These are phyloP conservation scores for Naegleria lovaniensis DNA, from an alignment of 208 protist species.

Conservation along the genomic window DNA sequence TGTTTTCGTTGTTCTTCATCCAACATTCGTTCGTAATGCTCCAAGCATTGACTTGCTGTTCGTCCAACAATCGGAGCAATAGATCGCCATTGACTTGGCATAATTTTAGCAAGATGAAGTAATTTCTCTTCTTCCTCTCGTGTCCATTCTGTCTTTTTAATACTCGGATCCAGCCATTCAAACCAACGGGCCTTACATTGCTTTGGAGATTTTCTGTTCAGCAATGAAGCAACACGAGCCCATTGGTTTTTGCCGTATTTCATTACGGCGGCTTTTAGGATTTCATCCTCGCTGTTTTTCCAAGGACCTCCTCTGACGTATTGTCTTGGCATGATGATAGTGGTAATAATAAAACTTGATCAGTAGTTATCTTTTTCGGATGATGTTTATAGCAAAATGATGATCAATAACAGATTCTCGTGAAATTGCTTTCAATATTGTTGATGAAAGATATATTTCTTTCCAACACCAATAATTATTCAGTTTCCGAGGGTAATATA, in stretches of 20 bases:
- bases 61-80: conserved; percentile 91
- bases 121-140: conserved; percentile 98
- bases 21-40: conserved; percentile 95
- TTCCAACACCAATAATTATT: too few species aligned
- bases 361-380: too few species aligned
- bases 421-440: too few species aligned
- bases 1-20: conserved; percentile 63
- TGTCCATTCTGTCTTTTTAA: conserved; percentile 99
- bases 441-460: too few species aligned
- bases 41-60: conserved; percentile 94
- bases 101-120: conserved; percentile 94
- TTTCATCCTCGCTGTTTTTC: conserved; percentile 99
- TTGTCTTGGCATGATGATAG: neutral
- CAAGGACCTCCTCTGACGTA: conserved; percentile 95
- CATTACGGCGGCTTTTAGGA: conserved; percentile 97
- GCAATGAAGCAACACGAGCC: conserved; percentile 94
- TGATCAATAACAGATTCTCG: too few species aligned
- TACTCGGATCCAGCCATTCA: conserved; percentile 97
- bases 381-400: too few species aligned
- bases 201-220: conserved; percentile 94
- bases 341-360: too few species aligned
- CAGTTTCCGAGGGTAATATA: too few species aligned
- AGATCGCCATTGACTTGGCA: conserved; percentile 96
- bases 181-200: conserved; percentile 98
- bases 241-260: conserved; percentile 99